phyloP scores from a whole-genome alignment of 441 rosid species.

The Biscutella auriculata region DNA sequence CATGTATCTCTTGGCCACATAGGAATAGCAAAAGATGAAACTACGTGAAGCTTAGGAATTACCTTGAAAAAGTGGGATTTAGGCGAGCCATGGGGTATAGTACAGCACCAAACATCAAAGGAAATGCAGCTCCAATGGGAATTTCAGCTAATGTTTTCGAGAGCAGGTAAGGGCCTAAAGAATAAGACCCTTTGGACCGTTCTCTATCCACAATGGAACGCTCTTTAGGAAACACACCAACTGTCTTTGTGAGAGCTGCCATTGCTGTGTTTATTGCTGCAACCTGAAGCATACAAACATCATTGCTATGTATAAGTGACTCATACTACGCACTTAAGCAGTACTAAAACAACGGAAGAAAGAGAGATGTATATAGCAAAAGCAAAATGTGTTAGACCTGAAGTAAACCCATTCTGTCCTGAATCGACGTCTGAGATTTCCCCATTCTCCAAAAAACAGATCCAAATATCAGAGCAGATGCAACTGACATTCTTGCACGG shows the following conservation, averaged over 20 bases:
- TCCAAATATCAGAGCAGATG: constrained; percentile 94
- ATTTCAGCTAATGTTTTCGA: constrained; percentile 86
- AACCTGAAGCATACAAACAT: constrained; percentile 38
- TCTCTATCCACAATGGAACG: constrained; percentile 91
- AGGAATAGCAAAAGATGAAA: neutral
- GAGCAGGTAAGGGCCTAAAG: constrained; percentile 80
- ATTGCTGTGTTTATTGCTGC: constrained; percentile 94
- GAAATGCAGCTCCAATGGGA: constrained; percentile 93
- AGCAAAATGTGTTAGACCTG: constrained; percentile 39
- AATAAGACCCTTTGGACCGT: constrained; percentile 82
- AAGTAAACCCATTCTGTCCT: constrained; percentile 94
- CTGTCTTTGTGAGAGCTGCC: constrained; percentile 98
- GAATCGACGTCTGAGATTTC: constrained; percentile 83
- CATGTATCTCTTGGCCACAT: neutral
- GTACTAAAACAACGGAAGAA: neutral
- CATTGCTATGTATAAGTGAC: neutral
- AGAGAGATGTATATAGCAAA: constrained; percentile 7
- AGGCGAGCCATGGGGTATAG: constrained; percentile 91
- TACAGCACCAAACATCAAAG: constrained; percentile 83
- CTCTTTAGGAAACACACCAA: constrained; percentile 93
- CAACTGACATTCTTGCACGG: constrained; percentile 90
- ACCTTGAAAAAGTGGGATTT: constrained; percentile 80
- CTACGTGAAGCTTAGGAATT: neutral
- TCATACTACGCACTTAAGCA: neutral
- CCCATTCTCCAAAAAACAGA: constrained; percentile 98